These are phyloP conservation scores for Phlebopus sp. DNA, from an alignment of 1,284 basidiomycete genomes.

Conservation along the genomic window DNA sequence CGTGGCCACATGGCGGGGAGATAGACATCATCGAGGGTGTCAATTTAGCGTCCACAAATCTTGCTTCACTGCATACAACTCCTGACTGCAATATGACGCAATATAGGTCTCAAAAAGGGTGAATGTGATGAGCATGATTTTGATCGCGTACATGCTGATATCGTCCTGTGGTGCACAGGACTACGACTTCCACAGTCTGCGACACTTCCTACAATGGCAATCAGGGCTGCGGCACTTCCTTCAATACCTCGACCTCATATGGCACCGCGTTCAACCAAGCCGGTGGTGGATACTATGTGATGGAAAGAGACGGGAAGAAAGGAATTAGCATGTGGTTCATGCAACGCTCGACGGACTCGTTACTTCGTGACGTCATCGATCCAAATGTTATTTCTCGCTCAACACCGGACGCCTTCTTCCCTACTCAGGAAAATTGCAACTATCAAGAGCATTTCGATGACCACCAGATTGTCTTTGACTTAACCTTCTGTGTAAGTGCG, in stretches of 20 bases:
- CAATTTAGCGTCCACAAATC: conserved; percentile 41
- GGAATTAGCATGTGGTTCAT: conserved; percentile 59
- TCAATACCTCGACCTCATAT: conserved; percentile 43
- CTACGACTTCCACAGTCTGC: conserved; percentile 43
- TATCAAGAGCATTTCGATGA: conserved; percentile 45
- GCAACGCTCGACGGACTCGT: conserved; percentile 35
- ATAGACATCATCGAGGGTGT: conserved; percentile 56
- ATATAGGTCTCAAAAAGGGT: conserved; percentile 43
- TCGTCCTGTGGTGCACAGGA: conserved; percentile 21
- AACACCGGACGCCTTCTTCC: conserved; percentile 49
- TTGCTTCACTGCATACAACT: conserved; percentile 53
- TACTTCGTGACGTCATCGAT: conserved; percentile 24
- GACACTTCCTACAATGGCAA: conserved; percentile 51
- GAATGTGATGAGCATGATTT: conserved; percentile 7
- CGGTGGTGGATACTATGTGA: conserved; percentile 51
- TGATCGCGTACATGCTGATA: neutral
- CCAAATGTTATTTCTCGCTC: conserved; percentile 35
- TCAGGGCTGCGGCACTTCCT: conserved; percentile 59
- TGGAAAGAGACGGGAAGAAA: conserved; percentile 35
- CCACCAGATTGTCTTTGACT: conserved; percentile 51
- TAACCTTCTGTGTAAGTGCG: conserved; percentile 49
- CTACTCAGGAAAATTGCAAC: conserved; percentile 39
- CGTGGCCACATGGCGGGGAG: conserved; percentile 54
- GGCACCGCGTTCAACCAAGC: conserved; percentile 49
- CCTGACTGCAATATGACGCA: conserved; percentile 44